These are phyloP conservation scores for Pyrenochaeta sp. DNA, from an alignment of 2,329 filamentous ascomycete genomes.

Conservation along the genomic window DNA sequence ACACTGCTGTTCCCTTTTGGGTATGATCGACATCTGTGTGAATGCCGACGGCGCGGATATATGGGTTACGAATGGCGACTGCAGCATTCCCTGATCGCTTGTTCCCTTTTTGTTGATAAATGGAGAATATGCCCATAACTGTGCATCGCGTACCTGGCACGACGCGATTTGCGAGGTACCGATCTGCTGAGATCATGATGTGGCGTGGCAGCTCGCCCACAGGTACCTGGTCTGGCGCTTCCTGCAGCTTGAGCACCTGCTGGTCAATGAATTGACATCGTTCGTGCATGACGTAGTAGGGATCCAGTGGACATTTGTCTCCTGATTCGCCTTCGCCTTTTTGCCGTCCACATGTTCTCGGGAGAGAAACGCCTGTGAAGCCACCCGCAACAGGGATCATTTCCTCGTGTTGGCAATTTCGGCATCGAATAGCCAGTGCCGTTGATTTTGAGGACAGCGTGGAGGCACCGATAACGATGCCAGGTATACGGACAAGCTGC, in stretches of 20 bases:
- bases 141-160: conserved; percentile 95
- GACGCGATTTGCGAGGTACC: conserved; percentile 93
- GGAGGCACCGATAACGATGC: conserved; percentile 96
- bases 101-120: conserved; percentile 90
- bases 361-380: conserved; percentile 86
- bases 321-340: conserved; percentile 71
- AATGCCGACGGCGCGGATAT: conserved; percentile 90
- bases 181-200: conserved; percentile 94
- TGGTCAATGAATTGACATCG: conserved; percentile 95
- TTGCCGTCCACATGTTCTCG: conserved; percentile 75
- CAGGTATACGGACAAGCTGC: conserved; percentile 93
- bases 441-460: conserved; percentile 97
- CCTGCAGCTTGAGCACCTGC: conserved; percentile 96
- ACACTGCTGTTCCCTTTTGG: conserved; percentile 81
- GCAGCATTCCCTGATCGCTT: conserved; percentile 80
- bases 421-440: conserved; percentile 83
- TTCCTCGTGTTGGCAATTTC: conserved; percentile 79
- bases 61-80: conserved; percentile 94
- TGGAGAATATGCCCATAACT: conserved; percentile 96
- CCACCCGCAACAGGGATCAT: conserved; percentile 80
- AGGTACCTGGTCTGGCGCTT: conserved; percentile 95
- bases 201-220: conserved; percentile 95
- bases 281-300: conserved; percentile 95
- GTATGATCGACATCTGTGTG: conserved; percentile 90
- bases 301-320: conserved; percentile 87